phyloP scores from a whole-genome alignment of 1,284 basidiomycete genomes.

The Apiotrichum laibachii region DNA sequence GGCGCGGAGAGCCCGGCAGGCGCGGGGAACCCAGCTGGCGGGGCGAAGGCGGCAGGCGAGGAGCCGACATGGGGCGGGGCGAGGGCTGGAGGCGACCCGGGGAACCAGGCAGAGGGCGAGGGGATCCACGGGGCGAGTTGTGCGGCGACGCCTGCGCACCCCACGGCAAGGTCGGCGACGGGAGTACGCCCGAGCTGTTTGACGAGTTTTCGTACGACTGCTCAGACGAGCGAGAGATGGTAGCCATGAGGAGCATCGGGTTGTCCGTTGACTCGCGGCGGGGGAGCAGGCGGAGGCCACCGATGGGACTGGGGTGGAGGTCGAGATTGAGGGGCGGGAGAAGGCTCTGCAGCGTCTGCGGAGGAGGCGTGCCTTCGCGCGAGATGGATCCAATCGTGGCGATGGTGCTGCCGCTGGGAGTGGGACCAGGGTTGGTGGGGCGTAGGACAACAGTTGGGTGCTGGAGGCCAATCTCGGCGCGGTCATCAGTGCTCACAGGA shows the following conservation, averaged over 20 bases:
- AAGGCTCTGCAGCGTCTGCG: too few relatives aligned
- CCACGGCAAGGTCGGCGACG: neutral
- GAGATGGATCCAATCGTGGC: neutral
- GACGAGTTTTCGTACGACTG: neutral
- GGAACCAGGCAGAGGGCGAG: too few relatives aligned
- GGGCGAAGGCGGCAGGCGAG: neutral
- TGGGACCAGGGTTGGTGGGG: slow-evolving; percentile 1
- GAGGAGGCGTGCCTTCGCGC: too few relatives aligned
- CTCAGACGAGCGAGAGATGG: neutral
- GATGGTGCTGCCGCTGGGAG: neutral
- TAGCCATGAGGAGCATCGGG: neutral
- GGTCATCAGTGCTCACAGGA: neutral
- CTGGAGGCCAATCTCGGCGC: neutral
- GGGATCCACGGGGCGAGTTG: neutral
- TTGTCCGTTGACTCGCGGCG: neutral
- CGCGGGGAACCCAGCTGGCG: neutral
- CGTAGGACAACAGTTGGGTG: neutral
- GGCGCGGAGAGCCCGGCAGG: neutral
- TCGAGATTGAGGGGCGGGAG: too few relatives aligned
- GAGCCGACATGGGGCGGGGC: too few relatives aligned
- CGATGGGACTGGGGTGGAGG: neutral
- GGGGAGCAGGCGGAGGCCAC: neutral
- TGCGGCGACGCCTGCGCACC: slow-evolving; percentile 1
- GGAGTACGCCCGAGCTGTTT: neutral
- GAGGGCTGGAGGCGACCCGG: too few relatives aligned